Evolutionary conservation across 169 alveolate species (phyloP), one percentile per base, ranked within the genome.

Genomic region (Cryptosporidium xiaoi): DNA sequence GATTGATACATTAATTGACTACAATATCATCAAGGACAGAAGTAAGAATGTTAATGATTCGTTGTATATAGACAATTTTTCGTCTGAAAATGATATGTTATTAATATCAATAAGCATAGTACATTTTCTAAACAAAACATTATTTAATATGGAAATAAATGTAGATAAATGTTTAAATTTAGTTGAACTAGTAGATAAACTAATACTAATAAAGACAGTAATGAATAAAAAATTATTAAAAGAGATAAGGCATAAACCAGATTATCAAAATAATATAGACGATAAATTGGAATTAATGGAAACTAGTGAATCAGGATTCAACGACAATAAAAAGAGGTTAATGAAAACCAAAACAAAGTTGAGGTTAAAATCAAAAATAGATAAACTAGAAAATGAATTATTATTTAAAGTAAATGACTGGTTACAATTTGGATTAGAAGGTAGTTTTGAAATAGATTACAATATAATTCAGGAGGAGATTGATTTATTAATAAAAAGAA

Each of bases 401-500:
- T 55, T 69, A 56, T 18, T 67, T 2, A 67, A 4, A 16, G 50
- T 48, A 50, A 6, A 29, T 15, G 65, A 20, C 62, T 27, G 20
- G 1, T n/a, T 27, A 27, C 18, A 4, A 24, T 40, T 40, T 8
- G 20, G 6, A 46, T 67, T 20, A n/a, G 16, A 20, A 40, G 4
- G 12, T 62, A 62, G 13, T 2, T 20, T 55, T n/a, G 65, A n/a
- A 18, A 29, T 16, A 53, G 55, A n/a, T 56, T 24, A 18, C 51
- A 48, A 66, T 55, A 18, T 5, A 12, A 34, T 69, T 16, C 83
- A 69, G n/a, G 56, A 69, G 40, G 83, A 69, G 4, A 69, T 69
- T 31, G 83, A 69, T 69, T 16, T 24, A 34, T 33, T 69, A 55
- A 69, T 69, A 29, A 36, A 55, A 24, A 53, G 65, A 51, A 53